These are phyloP conservation scores for Stropharia rugosoannulata DNA, from an alignment of 768 basidiomycete genomes.

Conservation along the genomic window DNA sequence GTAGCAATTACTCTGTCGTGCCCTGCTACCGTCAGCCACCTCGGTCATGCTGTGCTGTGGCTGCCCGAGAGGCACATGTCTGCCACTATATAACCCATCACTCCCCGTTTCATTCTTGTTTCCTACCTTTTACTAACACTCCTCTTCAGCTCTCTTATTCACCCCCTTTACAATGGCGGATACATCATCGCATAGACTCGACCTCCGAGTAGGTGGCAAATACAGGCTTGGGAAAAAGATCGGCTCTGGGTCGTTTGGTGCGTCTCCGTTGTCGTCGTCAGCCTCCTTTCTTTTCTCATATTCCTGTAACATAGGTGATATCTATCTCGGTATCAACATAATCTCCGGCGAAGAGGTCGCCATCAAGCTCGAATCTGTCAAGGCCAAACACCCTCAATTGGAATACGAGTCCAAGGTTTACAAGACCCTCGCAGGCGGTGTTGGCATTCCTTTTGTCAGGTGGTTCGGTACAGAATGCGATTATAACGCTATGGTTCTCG, in stretches of 20 bases:
- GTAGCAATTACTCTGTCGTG: not conserved
- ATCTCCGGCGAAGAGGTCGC: slow-evolving; percentile 99
- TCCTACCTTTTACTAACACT: slow-evolving; percentile 14
- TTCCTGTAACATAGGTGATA: slow-evolving; percentile 66
- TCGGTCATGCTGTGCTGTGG: slow-evolving; percentile 33
- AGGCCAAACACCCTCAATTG: slow-evolving; percentile 99
- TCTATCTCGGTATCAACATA: slow-evolving; percentile 99
- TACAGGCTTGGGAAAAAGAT: slow-evolving; percentile 99
- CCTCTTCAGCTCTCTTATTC: slow-evolving; percentile 19
- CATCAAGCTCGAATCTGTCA: slow-evolving; percentile 99
- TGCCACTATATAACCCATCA: slow-evolving; percentile 35
- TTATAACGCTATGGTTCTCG: slow-evolving; percentile 99
- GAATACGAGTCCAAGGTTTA: slow-evolving; percentile 96
- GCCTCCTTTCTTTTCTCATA: slow-evolving; percentile 8
- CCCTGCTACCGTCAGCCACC: slow-evolving; percentile 24
- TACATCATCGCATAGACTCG: slow-evolving; percentile 66
- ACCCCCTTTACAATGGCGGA: slow-evolving; percentile 63
- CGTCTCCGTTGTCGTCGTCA: slow-evolving; percentile 27
- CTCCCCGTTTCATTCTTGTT: slow-evolving; percentile 23
- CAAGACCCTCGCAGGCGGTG: slow-evolving; percentile 98
- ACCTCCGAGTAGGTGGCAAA: slow-evolving; percentile 90
- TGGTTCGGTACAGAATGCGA: slow-evolving; percentile 97
- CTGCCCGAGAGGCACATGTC: slow-evolving; percentile 42
- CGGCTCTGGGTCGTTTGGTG: slow-evolving; percentile 96
- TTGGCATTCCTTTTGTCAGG: slow-evolving; percentile 97